phyloP scores from a whole-genome alignment of 768 basidiomycete species.

The Russula vinacea region DNA sequence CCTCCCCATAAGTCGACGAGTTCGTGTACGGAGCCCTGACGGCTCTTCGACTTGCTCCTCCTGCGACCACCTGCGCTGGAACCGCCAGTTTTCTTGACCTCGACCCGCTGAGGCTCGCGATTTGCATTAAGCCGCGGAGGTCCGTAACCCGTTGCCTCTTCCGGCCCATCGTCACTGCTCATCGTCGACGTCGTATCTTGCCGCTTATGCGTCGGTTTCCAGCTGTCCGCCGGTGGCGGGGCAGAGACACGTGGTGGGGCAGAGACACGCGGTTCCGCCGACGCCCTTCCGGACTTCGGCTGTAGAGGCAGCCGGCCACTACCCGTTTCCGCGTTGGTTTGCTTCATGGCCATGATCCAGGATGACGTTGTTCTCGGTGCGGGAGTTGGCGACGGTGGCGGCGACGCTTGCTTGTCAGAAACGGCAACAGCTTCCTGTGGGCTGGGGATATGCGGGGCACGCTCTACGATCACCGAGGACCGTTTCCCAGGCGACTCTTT shows the following conservation, averaged over 20 bases:
- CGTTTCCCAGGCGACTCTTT: constrained; percentile 73
- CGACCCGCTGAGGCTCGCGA: constrained; percentile 10
- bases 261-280: constrained; percentile 17
- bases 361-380: constrained; percentile 2
- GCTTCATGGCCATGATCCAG: constrained; percentile 14
- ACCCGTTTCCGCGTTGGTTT: constrained; percentile 12
- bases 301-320: constrained; percentile 15
- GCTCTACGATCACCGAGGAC: constrained; percentile 60
- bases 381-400: constrained; percentile 25
- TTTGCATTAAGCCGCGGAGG: not conserved
- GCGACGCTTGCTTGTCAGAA: constrained; percentile 1
- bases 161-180: constrained; percentile 55
- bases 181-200: constrained; percentile 46
- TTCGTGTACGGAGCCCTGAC: constrained; percentile 83
- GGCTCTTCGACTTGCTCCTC: constrained; percentile 45
- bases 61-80: constrained; percentile 32
- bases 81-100: constrained; percentile 25
- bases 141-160: constrained; percentile 38
- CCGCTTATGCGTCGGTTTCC: constrained; percentile 31
- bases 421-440: constrained; percentile 33
- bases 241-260: no score
- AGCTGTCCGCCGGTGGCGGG: constrained; percentile 31
- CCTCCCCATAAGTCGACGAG: constrained; percentile 78
- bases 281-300: constrained; percentile 26
- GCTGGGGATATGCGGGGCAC: constrained; percentile 34